These are phyloP conservation scores for Osmanthus fragrans DNA, from an alignment of 257 asterid genomes.

Conservation along the genomic window DNA sequence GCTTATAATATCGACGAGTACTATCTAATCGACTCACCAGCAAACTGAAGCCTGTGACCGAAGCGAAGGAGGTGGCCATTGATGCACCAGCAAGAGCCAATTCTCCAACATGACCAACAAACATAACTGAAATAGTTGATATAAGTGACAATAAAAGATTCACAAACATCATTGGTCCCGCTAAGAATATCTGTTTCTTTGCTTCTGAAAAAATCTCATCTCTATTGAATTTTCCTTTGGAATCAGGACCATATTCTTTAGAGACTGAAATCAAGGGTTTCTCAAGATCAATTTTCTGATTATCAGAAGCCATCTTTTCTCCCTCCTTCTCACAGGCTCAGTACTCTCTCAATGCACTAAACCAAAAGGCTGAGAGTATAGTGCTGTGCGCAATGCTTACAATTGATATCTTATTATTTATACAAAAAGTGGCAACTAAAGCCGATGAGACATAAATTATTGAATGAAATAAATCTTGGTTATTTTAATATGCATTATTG, in stretches of 20 bases:
- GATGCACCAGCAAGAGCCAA: constrained; percentile 69
- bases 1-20: too few species aligned
- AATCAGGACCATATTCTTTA: constrained; percentile 17
- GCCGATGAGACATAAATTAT: background rate
- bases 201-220: constrained; percentile 41
- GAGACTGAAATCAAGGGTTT: constrained; percentile 33
- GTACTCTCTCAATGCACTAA: constrained; percentile 7
- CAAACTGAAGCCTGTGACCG: constrained; percentile 59
- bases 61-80: constrained; percentile 69
- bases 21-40: constrained; percentile 31
- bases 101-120: constrained; percentile 66
- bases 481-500: constrained; percentile 20
- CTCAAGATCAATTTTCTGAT: constrained; percentile 32
- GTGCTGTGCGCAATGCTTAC: constrained; percentile 25
- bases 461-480: constrained; percentile 17
- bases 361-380: background rate
- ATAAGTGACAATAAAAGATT: constrained; percentile 47
- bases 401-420: constrained; percentile 24
- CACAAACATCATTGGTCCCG: constrained; percentile 60
- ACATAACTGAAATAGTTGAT: constrained; percentile 61
- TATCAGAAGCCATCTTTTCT: constrained; percentile 22
- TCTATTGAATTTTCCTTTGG: constrained; percentile 25
- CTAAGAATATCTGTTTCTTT: constrained; percentile 42
- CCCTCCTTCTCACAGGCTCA: background rate
- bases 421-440: constrained; percentile 21